Base-by-base conservation (phyloP, 1,139 yeast genomes). In the Geotrichum carabidarum region DNA sequence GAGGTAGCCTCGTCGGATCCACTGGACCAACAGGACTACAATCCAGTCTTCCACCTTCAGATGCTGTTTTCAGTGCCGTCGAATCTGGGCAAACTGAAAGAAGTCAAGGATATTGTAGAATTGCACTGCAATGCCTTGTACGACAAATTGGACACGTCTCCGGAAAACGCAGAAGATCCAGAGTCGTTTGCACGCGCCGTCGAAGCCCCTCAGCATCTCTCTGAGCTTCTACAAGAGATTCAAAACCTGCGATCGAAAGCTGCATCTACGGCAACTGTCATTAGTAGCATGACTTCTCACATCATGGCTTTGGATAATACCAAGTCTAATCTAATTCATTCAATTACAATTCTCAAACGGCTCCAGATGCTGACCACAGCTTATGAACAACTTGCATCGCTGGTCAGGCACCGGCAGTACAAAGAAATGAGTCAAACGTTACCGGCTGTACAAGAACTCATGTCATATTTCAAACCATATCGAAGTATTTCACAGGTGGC, bases 281-380 rank as follows among this genome's bases (percentile, higher is more conserved):
- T 91, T 53, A 75, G 83, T 8, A 70, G 69, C 11, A 85, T 89
- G 79, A 91, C 97, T 0, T 75, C 80, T 5, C 86, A 84, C 49
- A 90, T 94, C 57, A 86, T 88, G 62, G 74, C 78, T 38, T 75
- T 93, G 57, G 99, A 93, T 68, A 80, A 79, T 53, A 83, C 90
- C 46, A 94, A 93, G 72, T 81, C 81, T 66, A 93, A 93, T 67
- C 73, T 93, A 52, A 91, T 89, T 2, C 75, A 81, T 37, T 82
- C 94, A 12, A 87, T 93, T 86, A 89, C 95, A 0, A 82, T 91
- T 37, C 76, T 93, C 59, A 87, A 93, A 64, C 78, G 96, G 58
- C 76, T 94, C 38, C 96, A 90, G 65, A 91, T 91, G 86, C 75
- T 93, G 53, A 78, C 88, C 2, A 83, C 83, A 36, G 94, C 96